These are phyloP conservation scores for Cryomyces minteri DNA, from an alignment of 495 filamentous ascomycete species.

Conservation along the genomic window DNA sequence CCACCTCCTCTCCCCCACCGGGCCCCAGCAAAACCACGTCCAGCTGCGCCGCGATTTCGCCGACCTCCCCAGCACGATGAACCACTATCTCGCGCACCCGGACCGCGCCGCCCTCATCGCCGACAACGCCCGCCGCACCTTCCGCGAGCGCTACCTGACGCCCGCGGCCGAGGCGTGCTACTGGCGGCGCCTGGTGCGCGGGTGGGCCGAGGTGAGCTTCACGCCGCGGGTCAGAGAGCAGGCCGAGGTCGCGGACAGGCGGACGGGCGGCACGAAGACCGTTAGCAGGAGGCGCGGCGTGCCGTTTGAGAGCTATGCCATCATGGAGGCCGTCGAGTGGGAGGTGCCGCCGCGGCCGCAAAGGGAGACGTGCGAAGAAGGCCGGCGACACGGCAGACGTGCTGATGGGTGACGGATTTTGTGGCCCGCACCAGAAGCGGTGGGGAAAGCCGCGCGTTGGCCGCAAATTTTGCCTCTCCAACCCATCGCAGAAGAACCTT, in stretches of 20 bases:
- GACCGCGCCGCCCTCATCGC: slow-evolving; percentile 2
- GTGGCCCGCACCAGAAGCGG: too few relatives aligned
- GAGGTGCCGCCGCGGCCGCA: background rate
- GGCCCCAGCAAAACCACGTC: slow-evolving; percentile 12
- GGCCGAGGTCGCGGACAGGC: background rate
- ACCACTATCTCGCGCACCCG: slow-evolving; percentile 3
- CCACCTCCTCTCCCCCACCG: slow-evolving; percentile 10
- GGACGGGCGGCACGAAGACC: background rate
- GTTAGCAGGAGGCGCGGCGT: slow-evolving; percentile 1
- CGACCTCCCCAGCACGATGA: slow-evolving; percentile 10
- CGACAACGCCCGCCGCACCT: slow-evolving; percentile 1
- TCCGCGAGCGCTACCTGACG: slow-evolving; percentile 3
- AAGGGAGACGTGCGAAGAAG: too few relatives aligned
- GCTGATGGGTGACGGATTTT: too few relatives aligned
- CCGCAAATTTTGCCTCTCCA: too few relatives aligned
- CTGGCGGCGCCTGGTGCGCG: slow-evolving; percentile 2
- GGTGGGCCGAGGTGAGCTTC: slow-evolving; percentile 1
- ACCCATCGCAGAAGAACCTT: too few relatives aligned
- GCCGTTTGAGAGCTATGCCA: slow-evolving; percentile 7
- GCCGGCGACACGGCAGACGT: too few relatives aligned
- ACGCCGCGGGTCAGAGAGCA: background rate
- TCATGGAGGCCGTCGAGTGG: slow-evolving; percentile 6
- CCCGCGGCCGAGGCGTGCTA: slow-evolving; percentile 6
- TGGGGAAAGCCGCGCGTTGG: too few relatives aligned
- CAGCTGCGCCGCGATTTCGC: slow-evolving; percentile 10